Evolutionary conservation across 1,284 basidiomycete species (phyloP).

Genomic region (Irpex lacteus): DNA sequence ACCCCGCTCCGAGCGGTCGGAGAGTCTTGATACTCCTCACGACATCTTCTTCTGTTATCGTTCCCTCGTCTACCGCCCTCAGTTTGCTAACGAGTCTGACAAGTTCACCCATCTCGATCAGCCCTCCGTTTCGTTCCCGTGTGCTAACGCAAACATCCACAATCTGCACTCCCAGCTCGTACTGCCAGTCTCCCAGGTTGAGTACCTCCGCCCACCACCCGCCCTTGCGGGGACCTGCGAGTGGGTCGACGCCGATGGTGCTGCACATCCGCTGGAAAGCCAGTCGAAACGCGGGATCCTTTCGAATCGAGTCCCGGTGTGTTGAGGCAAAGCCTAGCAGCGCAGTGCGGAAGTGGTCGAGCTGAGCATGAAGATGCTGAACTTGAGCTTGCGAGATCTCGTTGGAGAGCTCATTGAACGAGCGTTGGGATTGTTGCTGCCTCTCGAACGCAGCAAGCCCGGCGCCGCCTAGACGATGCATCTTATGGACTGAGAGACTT

Average conservation of each 20-base stretch:
- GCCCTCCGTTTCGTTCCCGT: constrained; percentile 84
- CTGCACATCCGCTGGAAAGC: constrained; percentile 97
- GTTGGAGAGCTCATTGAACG: constrained; percentile 80
- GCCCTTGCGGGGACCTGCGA: constrained; percentile 82
- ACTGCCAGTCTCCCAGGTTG: constrained; percentile 91
- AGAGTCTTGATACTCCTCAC: constrained; percentile 84
- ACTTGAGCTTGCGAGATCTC: constrained; percentile 79
- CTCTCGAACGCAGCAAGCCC: constrained; percentile 76
- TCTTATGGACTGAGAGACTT: constrained; percentile 21
- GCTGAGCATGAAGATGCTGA: constrained; percentile 76
- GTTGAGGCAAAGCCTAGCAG: constrained; percentile 80
- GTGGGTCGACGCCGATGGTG: constrained; percentile 92
- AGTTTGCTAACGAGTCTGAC: constrained; percentile 76
- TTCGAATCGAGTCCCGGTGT: constrained; percentile 84
- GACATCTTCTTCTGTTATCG: constrained; percentile 83
- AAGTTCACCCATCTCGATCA: constrained; percentile 88
- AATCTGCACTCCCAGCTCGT: constrained; percentile 94
- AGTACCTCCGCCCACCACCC: constrained; percentile 90
- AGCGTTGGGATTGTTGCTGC: constrained; percentile 68
- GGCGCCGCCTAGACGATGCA: constrained; percentile 71
- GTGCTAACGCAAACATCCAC: constrained; percentile 95
- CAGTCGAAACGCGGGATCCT: constrained; percentile 86
- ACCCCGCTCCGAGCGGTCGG: constrained; percentile 86
- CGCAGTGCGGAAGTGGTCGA: constrained; percentile 81
- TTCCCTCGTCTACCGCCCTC: constrained; percentile 61